These are phyloP conservation scores for Aureoboletus auriporus DNA, from an alignment of 768 basidiomycete genomes.

Conservation along the genomic window DNA sequence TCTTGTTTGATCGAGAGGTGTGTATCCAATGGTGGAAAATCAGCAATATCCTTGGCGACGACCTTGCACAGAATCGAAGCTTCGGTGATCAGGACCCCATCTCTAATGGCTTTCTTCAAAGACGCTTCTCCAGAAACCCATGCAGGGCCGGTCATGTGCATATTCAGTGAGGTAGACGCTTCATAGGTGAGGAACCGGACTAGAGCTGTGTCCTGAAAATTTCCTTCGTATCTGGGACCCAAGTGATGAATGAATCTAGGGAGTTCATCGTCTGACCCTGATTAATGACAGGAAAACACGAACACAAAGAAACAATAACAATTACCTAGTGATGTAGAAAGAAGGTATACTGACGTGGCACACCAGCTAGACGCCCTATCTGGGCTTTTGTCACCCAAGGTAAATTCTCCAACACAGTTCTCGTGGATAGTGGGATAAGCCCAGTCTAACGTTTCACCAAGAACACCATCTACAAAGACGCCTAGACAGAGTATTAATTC, in stretches of 20 bases:
- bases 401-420: slow-evolving; percentile 37
- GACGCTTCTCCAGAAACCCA: slow-evolving; percentile 36
- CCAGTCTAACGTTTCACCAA: slow-evolving; percentile 61
- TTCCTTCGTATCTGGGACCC: slow-evolving; percentile 71
- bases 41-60: slow-evolving; percentile 20
- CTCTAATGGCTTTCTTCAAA: slow-evolving; percentile 37
- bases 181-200: slow-evolving; percentile 81
- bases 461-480: slow-evolving; percentile 68
- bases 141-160: slow-evolving; percentile 58
- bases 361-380: slow-evolving; percentile 50
- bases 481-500: slow-evolving; percentile 37
- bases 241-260: slow-evolving; percentile 76
- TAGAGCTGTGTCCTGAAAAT: slow-evolving; percentile 69
- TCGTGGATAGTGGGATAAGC: slow-evolving; percentile 55
- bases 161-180: slow-evolving; percentile 78
- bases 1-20: not conserved
- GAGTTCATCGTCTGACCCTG: slow-evolving; percentile 56
- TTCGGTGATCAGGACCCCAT: slow-evolving; percentile 39
- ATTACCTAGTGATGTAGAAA: slow-evolving; percentile 56
- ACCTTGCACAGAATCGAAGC: slow-evolving; percentile 40
- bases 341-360: slow-evolving; percentile 59
- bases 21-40: slow-evolving; percentile 13
- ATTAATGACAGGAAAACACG: slow-evolving; percentile 11
- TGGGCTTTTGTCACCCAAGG: slow-evolving; percentile 51
- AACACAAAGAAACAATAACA: not conserved